Conservation (phyloP, 1,284 basidiomycete genomes). For the Cryptococcus neoformans region DNA sequence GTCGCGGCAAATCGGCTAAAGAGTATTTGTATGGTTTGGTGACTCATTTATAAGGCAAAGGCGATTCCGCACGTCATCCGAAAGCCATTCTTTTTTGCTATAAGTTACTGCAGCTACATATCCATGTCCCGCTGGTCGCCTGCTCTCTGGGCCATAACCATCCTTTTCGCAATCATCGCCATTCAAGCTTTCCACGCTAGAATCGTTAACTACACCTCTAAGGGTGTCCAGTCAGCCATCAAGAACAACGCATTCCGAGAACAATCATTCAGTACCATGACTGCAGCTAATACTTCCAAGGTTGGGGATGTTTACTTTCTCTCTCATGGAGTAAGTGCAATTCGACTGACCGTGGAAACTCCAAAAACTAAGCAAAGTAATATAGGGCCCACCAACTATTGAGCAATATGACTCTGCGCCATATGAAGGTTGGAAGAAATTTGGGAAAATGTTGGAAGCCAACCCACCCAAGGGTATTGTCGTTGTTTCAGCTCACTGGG, state of each 20-base stretch:
- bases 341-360: background rate
- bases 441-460: slow-evolving; percentile 38
- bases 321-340: slow-evolving; percentile 38
- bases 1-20: background rate
- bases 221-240: background rate
- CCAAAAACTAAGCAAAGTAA: background rate
- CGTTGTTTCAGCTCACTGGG: slow-evolving; percentile 53
- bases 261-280: background rate
- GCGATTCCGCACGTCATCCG: background rate
- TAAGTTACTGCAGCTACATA: background rate
- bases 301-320: slow-evolving; percentile 44
- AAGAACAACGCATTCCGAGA: background rate
- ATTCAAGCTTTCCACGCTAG: background rate
- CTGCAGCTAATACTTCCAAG: background rate
- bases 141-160: too few species aligned
- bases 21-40: background rate
- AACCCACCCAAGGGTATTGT: slow-evolving; percentile 47
- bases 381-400: slow-evolving; percentile 49
- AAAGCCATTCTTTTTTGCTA: background rate
- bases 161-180: background rate
- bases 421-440: slow-evolving; percentile 48
- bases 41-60: background rate
- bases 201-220: background rate
- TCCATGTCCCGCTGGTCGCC: background rate
- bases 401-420: slow-evolving; percentile 44